Evolutionary conservation across 495 filamentous ascomycete genomes (phyloP), one percentile per base, ranked within the genome.

Genomic region (Emericellopsis terricola): DNA sequence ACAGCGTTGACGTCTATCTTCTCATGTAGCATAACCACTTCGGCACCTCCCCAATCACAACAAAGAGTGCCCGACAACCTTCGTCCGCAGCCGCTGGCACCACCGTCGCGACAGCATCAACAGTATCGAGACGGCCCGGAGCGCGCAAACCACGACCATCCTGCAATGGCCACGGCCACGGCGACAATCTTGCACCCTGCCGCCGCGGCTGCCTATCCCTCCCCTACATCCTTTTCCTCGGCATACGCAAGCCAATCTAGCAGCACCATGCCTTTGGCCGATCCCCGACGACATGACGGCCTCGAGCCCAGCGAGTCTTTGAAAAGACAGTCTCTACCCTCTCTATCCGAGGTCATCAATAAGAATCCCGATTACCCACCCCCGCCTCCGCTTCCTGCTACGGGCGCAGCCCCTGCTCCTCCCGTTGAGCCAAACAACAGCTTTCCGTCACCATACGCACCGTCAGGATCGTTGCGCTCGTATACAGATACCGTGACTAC

Each of bases 261-360:
- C 29, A 43, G 53, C 29, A 49, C 47, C 42, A 64, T 65, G 60
- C 57, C 64, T 36, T 56, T 59, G 7, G 45, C 53, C 15, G 62
- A 66, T 20, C 48, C 50, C 16, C 57, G 60, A 26, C 46, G 62
- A 34, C 41, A 52, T n/a, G n/a, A n/a, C n/a, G n/a, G n/a, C 8
- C 53, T 57, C 9, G 56, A 56, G 30, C 60, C 59, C 31, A 37
- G 47, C 23, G 59, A 64, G 9, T 37, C 40, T 3, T 28, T 46
- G 21, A 53, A 62, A 29, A 48, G 62, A 14, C 60, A 65, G 40
- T 65, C 62, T 6, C 45, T 65, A 29, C 62, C 62, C 2, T 63
- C 62, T 17, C 51, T 65, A 35, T 56, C 53, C n/a, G 62, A 65
- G 32, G 60, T 64, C 4, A 56, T 65, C 24, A 50, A 46, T 19